Evolutionary conservation across 2,329 filamentous ascomycete genomes (phyloP), one percentile per base, ranked within the genome.

Genomic region (Rhynchosporium graminicola): DNA sequence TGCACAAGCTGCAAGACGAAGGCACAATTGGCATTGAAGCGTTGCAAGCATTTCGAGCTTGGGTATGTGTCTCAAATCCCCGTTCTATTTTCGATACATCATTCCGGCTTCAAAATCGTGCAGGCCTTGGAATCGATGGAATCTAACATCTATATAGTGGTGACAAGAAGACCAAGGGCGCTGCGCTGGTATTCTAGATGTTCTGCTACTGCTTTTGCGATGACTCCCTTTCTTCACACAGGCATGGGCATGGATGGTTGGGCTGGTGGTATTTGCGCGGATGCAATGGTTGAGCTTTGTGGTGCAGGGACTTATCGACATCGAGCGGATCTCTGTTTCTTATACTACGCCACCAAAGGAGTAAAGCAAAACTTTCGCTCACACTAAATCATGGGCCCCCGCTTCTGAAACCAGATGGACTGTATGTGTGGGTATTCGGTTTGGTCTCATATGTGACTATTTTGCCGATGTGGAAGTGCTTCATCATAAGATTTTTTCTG

Each of bases 111-210:
- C 26, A 3, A 4, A 15, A 26, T 31, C 8, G 13, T 9, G 26
- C 45, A 42, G 10, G 45, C 29, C 5, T 20, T 46, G 3, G 15
- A 40, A 12, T 31, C 38, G 9, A 59, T 64, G 57, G n/a, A 45
- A 28, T 69, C 80, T 84, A 77, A 84, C 75, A 56, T 64, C 65
- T 62, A 73, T 43, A 76, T 74, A 96, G 95, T 89, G 95, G 95
- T 88, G 95, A 99, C 90, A 99, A 99, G 93, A 99, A 99, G 92
- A 99, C 95, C 77, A 99, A 99, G 92, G 95, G 95, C 90, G 95
- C 95, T 76, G 95, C 95, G 82, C 88, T 99, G 78, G 95, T 99
- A 77, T 99, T 99, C 88, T 99, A 97, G 89, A 83, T 85, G 81
- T 67, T 66, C 61, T 65, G 64, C 68, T 63, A 65, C 64, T 48